Evolutionary conservation across 1,139 yeast genomes (phyloP).

Genomic region (Protomyces inouyei): DNA sequence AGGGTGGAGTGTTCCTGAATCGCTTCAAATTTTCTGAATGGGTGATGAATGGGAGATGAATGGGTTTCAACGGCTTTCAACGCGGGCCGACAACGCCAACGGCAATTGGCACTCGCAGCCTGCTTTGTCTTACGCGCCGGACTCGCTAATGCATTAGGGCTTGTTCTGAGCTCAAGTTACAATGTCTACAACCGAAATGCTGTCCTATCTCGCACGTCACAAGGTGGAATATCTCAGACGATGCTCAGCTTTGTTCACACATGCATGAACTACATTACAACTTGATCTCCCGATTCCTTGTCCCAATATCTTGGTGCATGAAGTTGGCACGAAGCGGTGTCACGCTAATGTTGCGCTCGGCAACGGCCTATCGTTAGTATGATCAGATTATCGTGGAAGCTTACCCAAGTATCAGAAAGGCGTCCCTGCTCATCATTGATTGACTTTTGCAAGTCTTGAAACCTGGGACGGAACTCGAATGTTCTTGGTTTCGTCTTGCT

Average conservation of each 20-base stretch:
- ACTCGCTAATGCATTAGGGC: neutral
- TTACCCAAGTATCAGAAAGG: constrained; percentile 15
- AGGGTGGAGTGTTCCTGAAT: neutral
- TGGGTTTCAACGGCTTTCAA: neutral
- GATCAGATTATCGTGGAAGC: neutral
- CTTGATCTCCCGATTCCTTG: constrained; percentile 16
- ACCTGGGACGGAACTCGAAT: constrained; percentile 2
- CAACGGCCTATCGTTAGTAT: neutral
- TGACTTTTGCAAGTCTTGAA: neutral
- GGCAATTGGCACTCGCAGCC: neutral
- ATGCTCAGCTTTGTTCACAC: neutral
- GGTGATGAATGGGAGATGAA: neutral
- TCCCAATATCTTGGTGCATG: constrained; percentile 37
- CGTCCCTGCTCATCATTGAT: constrained; percentile 8
- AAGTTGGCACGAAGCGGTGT: constrained; percentile 77
- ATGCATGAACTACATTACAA: neutral
- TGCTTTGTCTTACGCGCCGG: neutral
- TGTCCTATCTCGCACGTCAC: too few relatives aligned
- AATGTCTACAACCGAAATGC: too few relatives aligned
- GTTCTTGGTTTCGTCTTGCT: constrained; percentile 38
- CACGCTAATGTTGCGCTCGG: constrained; percentile 47
- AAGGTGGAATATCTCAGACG: too few relatives aligned
- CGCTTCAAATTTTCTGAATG: neutral
- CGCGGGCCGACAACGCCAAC: neutral
- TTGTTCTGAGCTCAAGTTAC: neutral